Conservation (phyloP, 1,284 basidiomycete genomes). For the Sporisorium scitamineum region DNA sequence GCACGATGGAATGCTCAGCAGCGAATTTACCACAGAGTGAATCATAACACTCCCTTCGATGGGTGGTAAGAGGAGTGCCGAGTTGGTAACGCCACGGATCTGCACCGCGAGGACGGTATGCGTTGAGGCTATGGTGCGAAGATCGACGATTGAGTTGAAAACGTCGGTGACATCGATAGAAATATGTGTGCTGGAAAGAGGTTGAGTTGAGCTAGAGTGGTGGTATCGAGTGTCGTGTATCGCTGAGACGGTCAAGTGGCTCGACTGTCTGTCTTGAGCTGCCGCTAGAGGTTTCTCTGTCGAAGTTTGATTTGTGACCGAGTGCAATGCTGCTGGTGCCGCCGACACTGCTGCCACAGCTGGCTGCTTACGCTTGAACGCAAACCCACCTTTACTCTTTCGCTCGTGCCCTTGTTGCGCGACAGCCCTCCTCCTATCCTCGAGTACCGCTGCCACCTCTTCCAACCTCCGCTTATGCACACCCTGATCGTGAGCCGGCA, state of each 20-base stretch:
- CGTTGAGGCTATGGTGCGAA: conserved; percentile 9
- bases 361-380: conserved; percentile 29
- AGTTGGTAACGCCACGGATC: conserved; percentile 22
- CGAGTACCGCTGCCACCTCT: conserved; percentile 6
- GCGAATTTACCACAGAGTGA: conserved; percentile 11
- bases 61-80: conserved; percentile 23
- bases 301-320: not conserved
- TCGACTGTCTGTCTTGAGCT: not conserved
- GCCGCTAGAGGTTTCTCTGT: not conserved
- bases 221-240: conserved; percentile 9
- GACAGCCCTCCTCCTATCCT: conserved; percentile 12
- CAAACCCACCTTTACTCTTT: conserved; percentile 22
- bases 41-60: conserved; percentile 50
- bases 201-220: not conserved
- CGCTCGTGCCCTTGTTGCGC: not conserved
- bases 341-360: not conserved
- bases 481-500: conserved; percentile 43
- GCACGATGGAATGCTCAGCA: conserved; percentile 23
- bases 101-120: conserved; percentile 29
- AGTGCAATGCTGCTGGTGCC: not conserved
- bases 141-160: conserved; percentile 23
- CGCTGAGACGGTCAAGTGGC: conserved; percentile 13
- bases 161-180: conserved; percentile 26
- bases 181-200: not conserved
- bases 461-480: conserved; percentile 33